Evolutionary conservation across 2,329 filamentous ascomycete genomes (phyloP).

Genomic region (Chalaropsis thielavioides): DNA sequence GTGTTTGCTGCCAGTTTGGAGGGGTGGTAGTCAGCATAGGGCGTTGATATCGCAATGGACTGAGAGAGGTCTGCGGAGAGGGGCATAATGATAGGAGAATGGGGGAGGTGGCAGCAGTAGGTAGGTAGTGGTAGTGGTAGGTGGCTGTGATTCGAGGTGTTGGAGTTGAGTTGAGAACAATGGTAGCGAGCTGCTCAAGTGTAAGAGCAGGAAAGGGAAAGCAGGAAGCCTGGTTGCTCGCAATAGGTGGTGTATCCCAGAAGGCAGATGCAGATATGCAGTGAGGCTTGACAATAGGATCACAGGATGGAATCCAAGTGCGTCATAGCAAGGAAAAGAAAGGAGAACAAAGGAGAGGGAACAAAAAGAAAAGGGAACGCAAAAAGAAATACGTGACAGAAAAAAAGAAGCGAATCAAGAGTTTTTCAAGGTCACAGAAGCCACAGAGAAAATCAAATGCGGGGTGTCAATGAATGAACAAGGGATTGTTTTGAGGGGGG

Average conservation of each 20-base stretch:
- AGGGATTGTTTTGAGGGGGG: constrained; percentile 6
- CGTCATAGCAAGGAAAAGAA: neutral
- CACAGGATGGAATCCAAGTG: constrained; percentile 1
- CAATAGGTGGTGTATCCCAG: neutral
- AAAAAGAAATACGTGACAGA: neutral
- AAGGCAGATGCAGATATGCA: neutral
- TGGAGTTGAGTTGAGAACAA: neutral
- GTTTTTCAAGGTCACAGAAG: constrained; percentile 1
- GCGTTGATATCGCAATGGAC: neutral
- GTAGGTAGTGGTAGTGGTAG: neutral
- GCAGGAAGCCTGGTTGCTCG: neutral
- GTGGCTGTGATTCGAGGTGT: neutral
- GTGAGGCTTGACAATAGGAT: neutral
- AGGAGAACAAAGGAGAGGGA: neutral
- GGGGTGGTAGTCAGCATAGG: constrained; percentile 7
- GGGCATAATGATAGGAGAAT: neutral
- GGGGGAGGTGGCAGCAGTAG: neutral
- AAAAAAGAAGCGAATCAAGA: neutral
- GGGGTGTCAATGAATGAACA: constrained; percentile 1
- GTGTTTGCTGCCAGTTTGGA: constrained; percentile 14
- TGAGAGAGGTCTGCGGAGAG: neutral
- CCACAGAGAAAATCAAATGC: neutral
- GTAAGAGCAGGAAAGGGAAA: neutral
- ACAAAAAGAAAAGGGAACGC: neutral
- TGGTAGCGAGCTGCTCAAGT: neutral